phyloP scores from a whole-genome alignment of 2,329 filamentous ascomycete genomes.

The Tolypocladium tundrense region DNA sequence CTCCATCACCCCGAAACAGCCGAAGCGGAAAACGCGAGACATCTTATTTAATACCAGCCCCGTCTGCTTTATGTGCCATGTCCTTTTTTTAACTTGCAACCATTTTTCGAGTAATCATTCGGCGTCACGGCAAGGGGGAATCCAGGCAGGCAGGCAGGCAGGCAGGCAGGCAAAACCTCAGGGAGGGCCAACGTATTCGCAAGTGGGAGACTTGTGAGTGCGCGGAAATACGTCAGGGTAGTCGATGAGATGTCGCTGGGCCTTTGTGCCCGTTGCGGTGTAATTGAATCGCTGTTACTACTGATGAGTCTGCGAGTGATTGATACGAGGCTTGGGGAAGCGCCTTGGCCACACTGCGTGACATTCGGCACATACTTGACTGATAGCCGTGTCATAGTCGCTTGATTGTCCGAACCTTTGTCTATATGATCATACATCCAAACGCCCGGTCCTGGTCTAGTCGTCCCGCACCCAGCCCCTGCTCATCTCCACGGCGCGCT shows the following conservation, averaged over 20 bases:
- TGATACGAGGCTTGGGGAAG: too few relatives aligned
- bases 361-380: too few relatives aligned
- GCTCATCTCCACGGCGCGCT: constrained; percentile 49
- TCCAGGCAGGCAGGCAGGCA: constrained; percentile 3
- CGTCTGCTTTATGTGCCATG: background rate
- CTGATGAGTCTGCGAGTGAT: background rate
- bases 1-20: background rate
- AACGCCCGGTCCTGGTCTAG: background rate
- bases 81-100: background rate
- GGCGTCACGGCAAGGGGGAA: constrained; percentile 7
- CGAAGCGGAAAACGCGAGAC: background rate
- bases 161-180: constrained; percentile 6
- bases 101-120: background rate
- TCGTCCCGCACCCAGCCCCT: constrained; percentile 37
- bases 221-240: constrained; percentile 6
- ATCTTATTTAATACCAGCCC: background rate
- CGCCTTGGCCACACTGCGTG: background rate
- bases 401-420: constrained; percentile 1
- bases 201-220: constrained; percentile 4
- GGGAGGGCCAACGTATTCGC: background rate
- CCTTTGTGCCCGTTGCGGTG: background rate
- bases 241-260: constrained; percentile 3
- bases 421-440: background rate
- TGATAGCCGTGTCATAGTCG: background rate
- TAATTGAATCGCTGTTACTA: background rate